These are phyloP conservation scores for California macrophylla DNA, from an alignment of 441 rosid genomes.

Conservation along the genomic window DNA sequence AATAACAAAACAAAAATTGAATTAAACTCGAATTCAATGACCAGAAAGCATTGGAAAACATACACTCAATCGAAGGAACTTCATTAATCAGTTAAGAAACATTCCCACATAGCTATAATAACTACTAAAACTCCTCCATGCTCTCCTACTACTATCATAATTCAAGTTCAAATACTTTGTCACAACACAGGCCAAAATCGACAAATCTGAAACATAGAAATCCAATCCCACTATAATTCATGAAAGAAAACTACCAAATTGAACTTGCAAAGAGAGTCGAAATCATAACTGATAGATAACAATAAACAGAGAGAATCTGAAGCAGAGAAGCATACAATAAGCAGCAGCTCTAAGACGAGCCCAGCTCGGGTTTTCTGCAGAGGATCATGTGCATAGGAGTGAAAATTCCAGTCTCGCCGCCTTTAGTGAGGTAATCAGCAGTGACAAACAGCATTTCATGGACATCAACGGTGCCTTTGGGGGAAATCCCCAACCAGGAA, in stretches of 20 bases:
- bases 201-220: background rate
- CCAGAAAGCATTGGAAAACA: no score
- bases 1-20: no score
- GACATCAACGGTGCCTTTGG: constrained; percentile 84
- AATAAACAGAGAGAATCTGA: background rate
- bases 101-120: no score
- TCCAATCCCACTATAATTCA: background rate
- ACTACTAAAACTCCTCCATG: background rate
- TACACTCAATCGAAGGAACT: no score
- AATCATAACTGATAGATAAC: background rate
- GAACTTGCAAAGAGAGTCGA: background rate
- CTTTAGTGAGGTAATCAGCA: constrained; percentile 65
- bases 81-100: no score
- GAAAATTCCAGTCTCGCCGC: constrained; percentile 80
- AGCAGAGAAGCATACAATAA: background rate
- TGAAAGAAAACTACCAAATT: background rate
- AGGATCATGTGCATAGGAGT: constrained; percentile 89
- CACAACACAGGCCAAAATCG: background rate
- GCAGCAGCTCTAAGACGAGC: background rate
- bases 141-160: background rate
- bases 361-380: constrained; percentile 56
- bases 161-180: background rate
- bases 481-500: constrained; percentile 67
- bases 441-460: constrained; percentile 86
- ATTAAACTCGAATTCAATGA: no score